A percentile compares a stretch with the other conserved stretches of the same genome.
Evolutionary conservation across 495 filamentous ascomycete genomes (phyloP).

Genomic region (Penicillium atrosanguineum): DNA sequence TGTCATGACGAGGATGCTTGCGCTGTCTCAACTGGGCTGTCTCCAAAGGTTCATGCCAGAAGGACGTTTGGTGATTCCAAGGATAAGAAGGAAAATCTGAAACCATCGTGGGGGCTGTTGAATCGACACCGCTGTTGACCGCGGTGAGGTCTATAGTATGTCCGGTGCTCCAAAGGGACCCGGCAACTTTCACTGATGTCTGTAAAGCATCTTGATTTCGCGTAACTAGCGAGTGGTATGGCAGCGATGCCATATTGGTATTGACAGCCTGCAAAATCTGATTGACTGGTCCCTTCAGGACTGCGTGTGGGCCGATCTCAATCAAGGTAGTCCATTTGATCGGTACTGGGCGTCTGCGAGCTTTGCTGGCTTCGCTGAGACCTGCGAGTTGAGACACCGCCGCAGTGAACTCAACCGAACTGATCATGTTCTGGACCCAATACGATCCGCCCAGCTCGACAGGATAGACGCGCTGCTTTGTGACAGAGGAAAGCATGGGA

Average conservation of each 20-base stretch:
- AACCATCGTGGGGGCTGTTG: slow-evolving; percentile 7
- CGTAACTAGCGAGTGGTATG: slow-evolving; percentile 34
- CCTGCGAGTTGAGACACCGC: slow-evolving; percentile 24
- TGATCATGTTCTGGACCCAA: slow-evolving; percentile 45
- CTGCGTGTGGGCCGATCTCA: slow-evolving; percentile 60
- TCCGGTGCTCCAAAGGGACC: slow-evolving; percentile 35
- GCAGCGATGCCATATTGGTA: slow-evolving; percentile 19
- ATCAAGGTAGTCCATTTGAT: slow-evolving; percentile 27
- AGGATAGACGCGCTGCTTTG: slow-evolving; percentile 19
- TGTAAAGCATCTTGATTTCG: slow-evolving; percentile 32
- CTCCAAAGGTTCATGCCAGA: slow-evolving; percentile 46
- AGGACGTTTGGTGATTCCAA: slow-evolving; percentile 35
- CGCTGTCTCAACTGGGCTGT: slow-evolving; percentile 29
- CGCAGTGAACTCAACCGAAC: slow-evolving; percentile 39
- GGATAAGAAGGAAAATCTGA: slow-evolving; percentile 48
- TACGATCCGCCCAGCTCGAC: slow-evolving; percentile 28
- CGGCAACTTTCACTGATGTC: slow-evolving; percentile 32
- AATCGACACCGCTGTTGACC: slow-evolving; percentile 18
- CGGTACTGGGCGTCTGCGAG: slow-evolving; percentile 17
- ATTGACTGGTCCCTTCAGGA: slow-evolving; percentile 56
- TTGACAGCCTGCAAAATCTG: slow-evolving; percentile 49
- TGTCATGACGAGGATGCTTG: slow-evolving; percentile 31
- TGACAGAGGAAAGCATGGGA: slow-evolving; percentile 40
- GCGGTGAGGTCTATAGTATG: slow-evolving; percentile 23
- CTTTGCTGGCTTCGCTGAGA: slow-evolving; percentile 18